These are phyloP conservation scores for Puccinia coronata DNA, from an alignment of 1,284 basidiomycete species.

Conservation along the genomic window DNA sequence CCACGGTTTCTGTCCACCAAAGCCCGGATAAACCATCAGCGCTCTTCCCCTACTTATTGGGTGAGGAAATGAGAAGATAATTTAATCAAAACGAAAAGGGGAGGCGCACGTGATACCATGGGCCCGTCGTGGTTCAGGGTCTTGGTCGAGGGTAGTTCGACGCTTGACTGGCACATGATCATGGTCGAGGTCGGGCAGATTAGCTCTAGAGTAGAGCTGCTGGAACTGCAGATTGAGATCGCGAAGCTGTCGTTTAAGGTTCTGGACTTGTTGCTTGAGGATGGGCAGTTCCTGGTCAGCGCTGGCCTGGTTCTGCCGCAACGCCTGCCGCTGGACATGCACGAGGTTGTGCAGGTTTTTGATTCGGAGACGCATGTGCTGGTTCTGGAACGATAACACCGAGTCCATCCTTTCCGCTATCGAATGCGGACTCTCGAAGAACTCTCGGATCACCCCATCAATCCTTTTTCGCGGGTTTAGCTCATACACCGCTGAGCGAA, in stretches of 20 bases:
- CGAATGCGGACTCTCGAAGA: constrained; percentile 16
- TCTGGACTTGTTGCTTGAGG: constrained; percentile 20
- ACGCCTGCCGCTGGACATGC: constrained; percentile 1
- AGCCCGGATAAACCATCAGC: neutral
- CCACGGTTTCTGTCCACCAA: neutral
- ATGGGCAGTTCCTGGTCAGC: neutral
- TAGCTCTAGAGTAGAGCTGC: neutral
- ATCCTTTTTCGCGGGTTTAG: neutral
- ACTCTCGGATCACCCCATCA: constrained; percentile 16
- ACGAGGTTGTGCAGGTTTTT: constrained; percentile 23
- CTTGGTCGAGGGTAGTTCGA: neutral
- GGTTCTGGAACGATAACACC: constrained; percentile 22
- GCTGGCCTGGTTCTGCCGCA: constrained; percentile 7
- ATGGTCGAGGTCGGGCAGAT: neutral
- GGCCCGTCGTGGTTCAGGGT: neutral
- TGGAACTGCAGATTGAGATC: neutral
- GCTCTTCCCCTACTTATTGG: too few relatives aligned
- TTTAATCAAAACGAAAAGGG: too few relatives aligned
- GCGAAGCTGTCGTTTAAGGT: constrained; percentile 18
- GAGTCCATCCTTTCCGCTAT: constrained; percentile 20
- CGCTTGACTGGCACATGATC: neutral
- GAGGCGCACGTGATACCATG: neutral
- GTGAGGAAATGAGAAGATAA: too few relatives aligned
- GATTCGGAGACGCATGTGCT: constrained; percentile 33
- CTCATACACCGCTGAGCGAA: constrained; percentile 14